Evolutionary conservation across 2,329 filamentous ascomycete species (phyloP).

Genomic region (Trichoderma afroharzianum): DNA sequence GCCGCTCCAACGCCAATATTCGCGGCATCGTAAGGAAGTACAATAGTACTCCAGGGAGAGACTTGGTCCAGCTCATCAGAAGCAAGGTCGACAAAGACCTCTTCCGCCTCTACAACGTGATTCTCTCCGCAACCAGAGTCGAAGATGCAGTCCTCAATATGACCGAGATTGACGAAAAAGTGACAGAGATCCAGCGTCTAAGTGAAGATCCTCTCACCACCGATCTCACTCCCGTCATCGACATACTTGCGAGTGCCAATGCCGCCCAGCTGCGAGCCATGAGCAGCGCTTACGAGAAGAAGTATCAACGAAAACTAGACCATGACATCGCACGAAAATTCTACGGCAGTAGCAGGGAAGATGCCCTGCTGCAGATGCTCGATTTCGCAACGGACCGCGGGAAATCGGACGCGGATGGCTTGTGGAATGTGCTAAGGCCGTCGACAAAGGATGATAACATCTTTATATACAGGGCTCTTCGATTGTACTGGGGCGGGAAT

Average conservation of each 20-base stretch:
- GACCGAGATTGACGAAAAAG: slow-evolving; percentile 33
- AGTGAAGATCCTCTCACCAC: slow-evolving; percentile 31
- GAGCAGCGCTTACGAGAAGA: slow-evolving; percentile 25
- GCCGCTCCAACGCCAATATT: slow-evolving; percentile 36
- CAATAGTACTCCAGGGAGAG: slow-evolving; percentile 25
- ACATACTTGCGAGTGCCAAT: slow-evolving; percentile 33
- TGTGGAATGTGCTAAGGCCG: slow-evolving; percentile 27
- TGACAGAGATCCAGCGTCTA: slow-evolving; percentile 31
- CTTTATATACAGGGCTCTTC: background rate
- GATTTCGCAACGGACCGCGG: slow-evolving; percentile 20
- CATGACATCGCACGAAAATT: background rate
- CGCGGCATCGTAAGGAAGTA: slow-evolving; percentile 32
- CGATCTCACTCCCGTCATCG: slow-evolving; percentile 29
- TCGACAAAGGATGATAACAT: slow-evolving; percentile 20
- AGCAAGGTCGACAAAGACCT: slow-evolving; percentile 31
- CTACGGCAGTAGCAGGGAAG: slow-evolving; percentile 33
- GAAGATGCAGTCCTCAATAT: slow-evolving; percentile 28
- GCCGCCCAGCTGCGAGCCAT: slow-evolving; percentile 31
- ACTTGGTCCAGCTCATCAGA: slow-evolving; percentile 31
- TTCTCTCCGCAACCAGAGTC: slow-evolving; percentile 26
- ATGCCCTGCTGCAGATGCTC: slow-evolving; percentile 30
- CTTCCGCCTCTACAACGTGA: slow-evolving; percentile 34
- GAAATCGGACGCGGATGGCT: slow-evolving; percentile 24
- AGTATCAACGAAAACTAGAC: slow-evolving; percentile 29
- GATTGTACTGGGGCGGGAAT: slow-evolving; percentile 27